These are phyloP conservation scores for Hebeloma cylindrosporum DNA, from an alignment of 768 basidiomycete species.

Conservation along the genomic window DNA sequence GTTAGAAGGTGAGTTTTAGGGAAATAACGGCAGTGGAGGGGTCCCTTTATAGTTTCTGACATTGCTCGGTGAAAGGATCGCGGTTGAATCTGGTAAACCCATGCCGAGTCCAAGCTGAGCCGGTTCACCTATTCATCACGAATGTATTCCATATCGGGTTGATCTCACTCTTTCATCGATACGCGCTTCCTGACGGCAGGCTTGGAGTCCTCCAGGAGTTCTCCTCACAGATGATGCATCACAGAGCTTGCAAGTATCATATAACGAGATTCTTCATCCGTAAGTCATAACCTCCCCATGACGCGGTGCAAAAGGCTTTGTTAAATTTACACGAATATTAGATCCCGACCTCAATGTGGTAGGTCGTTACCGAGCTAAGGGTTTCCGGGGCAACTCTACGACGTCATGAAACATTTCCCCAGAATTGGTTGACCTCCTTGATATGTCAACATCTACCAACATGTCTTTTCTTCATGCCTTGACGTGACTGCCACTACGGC, in stretches of 20 bases:
- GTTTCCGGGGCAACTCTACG: not conserved
- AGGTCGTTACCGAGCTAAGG: constrained; percentile 2
- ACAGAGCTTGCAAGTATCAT: not conserved
- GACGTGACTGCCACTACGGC: too few species aligned
- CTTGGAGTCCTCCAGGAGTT: constrained; percentile 4
- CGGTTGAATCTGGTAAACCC: constrained; percentile 7
- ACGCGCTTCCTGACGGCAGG: constrained; percentile 9
- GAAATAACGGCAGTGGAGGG: not conserved
- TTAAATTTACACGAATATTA: not conserved
- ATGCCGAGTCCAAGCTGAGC: constrained; percentile 4
- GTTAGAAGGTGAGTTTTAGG: not conserved
- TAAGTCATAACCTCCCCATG: constrained; percentile 10
- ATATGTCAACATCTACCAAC: too few species aligned
- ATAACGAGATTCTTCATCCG: constrained; percentile 6
- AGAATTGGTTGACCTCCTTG: too few species aligned
- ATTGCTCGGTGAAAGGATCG: constrained; percentile 9
- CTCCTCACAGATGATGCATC: constrained; percentile 1
- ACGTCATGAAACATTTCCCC: constrained; percentile 6
- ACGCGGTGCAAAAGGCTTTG: constrained; percentile 1
- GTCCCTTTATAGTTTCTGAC: constrained; percentile 12
- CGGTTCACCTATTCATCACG: not conserved
- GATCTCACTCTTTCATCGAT: not conserved
- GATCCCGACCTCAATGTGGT: constrained; percentile 1
- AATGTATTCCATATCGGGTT: constrained; percentile 9
- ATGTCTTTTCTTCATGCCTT: too few species aligned